Evolutionary conservation across 331 rosid genomes (phyloP), one percentile per base, ranked within the genome.

Genomic region (Stylosanthes scabra): DNA sequence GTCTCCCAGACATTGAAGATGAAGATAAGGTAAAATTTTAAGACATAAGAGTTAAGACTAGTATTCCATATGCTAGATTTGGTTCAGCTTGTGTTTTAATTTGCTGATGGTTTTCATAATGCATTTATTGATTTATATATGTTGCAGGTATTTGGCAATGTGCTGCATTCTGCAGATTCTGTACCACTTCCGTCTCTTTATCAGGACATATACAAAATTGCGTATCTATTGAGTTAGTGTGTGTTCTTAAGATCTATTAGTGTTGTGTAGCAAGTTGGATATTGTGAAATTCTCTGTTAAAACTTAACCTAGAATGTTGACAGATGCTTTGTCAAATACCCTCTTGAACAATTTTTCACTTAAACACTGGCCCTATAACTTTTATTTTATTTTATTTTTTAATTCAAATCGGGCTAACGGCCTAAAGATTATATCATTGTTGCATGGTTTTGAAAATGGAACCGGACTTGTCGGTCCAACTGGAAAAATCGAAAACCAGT

Each of bases 1-100:
- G 63, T 92, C 94, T 16, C 96, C 98, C 28, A 79, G 90, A 68
- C 96, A 77, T 65, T 85, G 90, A 75, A 80, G 96, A 85, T 87
- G 76, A 75, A 80, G 96, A 85, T 87, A 74, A 87, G 73, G 78
- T 81, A 47, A 67, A 71, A 25, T 59, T 25, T 50, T 81, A 47
- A 67, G 67, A 25, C 46, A 14, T 50, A 50, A 4, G 25, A 12
- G 16, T 49, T 4, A 8, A 40, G 14, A 52, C 34, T 5, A 59
- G 11, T 42, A 44, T 64, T 76, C 63, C 59, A 14, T 76, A 13
- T 5, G 7, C 13, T 27, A 27, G 41, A 60, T 59, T 59, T 44
- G 46, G 58, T 56, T 68, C 55, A 12, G 5, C 20, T 42, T 50
- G 8, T 11, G 71, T 55, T 63, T 68, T 69, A 63, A 41, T 72